phyloP scores from a whole-genome alignment of 352 stramenopile genomes.

The Phytophthora sp. region DNA sequence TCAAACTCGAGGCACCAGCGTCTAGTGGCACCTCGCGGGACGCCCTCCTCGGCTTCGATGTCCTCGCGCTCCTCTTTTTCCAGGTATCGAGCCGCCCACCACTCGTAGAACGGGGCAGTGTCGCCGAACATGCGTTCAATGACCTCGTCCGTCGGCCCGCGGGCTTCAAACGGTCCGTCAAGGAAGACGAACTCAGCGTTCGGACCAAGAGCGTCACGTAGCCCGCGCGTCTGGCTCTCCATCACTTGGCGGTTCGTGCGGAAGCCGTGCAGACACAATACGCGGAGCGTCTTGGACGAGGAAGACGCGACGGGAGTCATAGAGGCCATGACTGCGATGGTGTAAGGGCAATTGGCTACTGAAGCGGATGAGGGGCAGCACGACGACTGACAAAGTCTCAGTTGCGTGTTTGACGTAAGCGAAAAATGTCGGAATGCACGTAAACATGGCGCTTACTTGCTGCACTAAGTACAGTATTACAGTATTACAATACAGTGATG shows the following conservation, averaged over 20 bases:
- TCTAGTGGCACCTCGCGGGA: conserved; percentile 28
- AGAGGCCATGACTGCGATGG: background rate
- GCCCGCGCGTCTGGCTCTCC: conserved; percentile 62
- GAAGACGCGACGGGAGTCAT: background rate
- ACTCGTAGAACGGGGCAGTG: conserved; percentile 80
- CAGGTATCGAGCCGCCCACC: conserved; percentile 55
- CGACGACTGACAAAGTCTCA: background rate
- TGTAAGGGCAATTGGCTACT: conserved; percentile 5
- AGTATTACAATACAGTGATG: too few species aligned
- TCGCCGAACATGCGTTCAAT: conserved; percentile 63
- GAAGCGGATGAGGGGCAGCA: background rate
- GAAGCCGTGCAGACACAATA: conserved; percentile 79
- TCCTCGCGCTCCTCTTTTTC: conserved; percentile 52
- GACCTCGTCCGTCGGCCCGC: conserved; percentile 58
- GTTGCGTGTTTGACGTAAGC: conserved; percentile 27
- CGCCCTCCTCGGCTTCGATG: conserved; percentile 37
- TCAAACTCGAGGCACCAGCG: conserved; percentile 46
- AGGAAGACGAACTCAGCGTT: conserved; percentile 76
- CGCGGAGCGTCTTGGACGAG: conserved; percentile 49
- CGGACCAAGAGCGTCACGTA: conserved; percentile 64
- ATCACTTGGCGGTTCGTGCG: conserved; percentile 80
- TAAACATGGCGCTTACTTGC: conserved; percentile 1
- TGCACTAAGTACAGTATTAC: too few species aligned
- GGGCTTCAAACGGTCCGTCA: conserved; percentile 60
- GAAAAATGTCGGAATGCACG: background rate